phyloP scores from a whole-genome alignment of 2,329 filamentous ascomycete species.

The Mycosphaerella arachidis region DNA sequence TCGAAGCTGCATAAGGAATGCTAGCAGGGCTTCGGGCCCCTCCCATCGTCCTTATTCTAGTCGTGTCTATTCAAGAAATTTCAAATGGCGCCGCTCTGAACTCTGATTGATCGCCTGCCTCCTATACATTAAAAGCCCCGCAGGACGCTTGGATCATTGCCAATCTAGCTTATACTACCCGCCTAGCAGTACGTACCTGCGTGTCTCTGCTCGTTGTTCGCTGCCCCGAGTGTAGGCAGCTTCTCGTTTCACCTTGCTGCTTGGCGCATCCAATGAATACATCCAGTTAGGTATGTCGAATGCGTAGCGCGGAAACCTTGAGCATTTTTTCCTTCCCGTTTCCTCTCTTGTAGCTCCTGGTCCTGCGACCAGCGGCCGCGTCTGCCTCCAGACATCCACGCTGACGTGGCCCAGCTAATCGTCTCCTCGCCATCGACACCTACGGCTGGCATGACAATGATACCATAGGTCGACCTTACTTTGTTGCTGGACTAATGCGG shows the following conservation, averaged over 20 bases:
- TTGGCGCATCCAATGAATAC: slow-evolving; percentile 7
- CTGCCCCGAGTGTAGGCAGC: slow-evolving; percentile 1
- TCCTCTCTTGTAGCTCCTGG: neutral
- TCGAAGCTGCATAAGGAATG: slow-evolving; percentile 1
- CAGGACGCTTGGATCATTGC: slow-evolving; percentile 12
- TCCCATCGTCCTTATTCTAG: neutral
- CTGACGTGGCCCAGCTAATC: neutral
- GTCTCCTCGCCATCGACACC: neutral
- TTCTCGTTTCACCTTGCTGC: slow-evolving; percentile 8
- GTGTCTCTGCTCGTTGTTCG: neutral
- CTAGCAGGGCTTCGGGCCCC: neutral
- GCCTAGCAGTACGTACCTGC: slow-evolving; percentile 10
- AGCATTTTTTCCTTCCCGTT: neutral
- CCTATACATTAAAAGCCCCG: slow-evolving; percentile 13
- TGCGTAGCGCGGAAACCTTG: neutral
- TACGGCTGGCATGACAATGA: neutral
- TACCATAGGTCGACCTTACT: neutral
- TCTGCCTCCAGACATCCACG: neutral
- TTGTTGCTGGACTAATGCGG: neutral
- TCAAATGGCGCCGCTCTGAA: slow-evolving; percentile 9
- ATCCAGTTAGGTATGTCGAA: slow-evolving; percentile 8
- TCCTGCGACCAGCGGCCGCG: neutral
- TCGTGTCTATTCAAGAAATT: slow-evolving; percentile 7
- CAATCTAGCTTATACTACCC: slow-evolving; percentile 9
- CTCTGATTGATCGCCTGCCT: slow-evolving; percentile 9